These are phyloP conservation scores for Xerocomellus dryophilus DNA, from an alignment of 768 basidiomycete genomes.

Conservation along the genomic window DNA sequence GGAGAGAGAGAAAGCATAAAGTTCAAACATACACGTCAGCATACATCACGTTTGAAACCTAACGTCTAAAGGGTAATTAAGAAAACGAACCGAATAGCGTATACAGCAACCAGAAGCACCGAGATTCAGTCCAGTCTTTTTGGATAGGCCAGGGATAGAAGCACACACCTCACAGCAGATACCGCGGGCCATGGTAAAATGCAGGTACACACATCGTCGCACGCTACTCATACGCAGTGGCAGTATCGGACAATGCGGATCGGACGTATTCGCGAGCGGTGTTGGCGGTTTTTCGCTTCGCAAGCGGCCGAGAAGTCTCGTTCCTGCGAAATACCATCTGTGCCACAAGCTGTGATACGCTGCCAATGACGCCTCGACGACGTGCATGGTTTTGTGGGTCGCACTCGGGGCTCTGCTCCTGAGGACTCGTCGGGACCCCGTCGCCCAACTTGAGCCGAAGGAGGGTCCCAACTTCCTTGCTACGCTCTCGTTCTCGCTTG, in stretches of 20 bases:
- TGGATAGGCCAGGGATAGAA: neutral
- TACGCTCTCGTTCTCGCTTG: slow-evolving; percentile 53
- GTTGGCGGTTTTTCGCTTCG: slow-evolving; percentile 32
- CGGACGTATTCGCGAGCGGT: slow-evolving; percentile 19
- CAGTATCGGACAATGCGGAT: slow-evolving; percentile 31
- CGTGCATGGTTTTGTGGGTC: slow-evolving; percentile 18
- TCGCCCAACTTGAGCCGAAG: slow-evolving; percentile 52
- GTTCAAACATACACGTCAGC: slow-evolving; percentile 24
- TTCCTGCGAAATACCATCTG: slow-evolving; percentile 46
- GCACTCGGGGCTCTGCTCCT: slow-evolving; percentile 26
- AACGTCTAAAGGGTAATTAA: slow-evolving; percentile 16
- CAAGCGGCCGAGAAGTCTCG: slow-evolving; percentile 38
- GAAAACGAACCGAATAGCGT: slow-evolving; percentile 7
- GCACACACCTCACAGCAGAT: slow-evolving; percentile 28
- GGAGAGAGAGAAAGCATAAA: slow-evolving; percentile 19
- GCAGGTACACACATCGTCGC: slow-evolving; percentile 2
- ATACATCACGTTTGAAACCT: slow-evolving; percentile 24
- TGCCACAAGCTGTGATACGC: slow-evolving; percentile 42
- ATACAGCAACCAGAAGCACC: slow-evolving; percentile 3
- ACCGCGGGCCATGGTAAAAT: slow-evolving; percentile 6
- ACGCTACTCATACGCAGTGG: slow-evolving; percentile 13
- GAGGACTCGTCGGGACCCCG: slow-evolving; percentile 19
- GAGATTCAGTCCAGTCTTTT: slow-evolving; percentile 25
- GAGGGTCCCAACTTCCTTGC: slow-evolving; percentile 53
- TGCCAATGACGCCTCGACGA: slow-evolving; percentile 26